A percentile compares a stretch with the other conserved stretches of the same genome.
Evolutionary conservation across 2,329 filamentous ascomycete species (phyloP).

Genomic region (Aschersonia sp.): DNA sequence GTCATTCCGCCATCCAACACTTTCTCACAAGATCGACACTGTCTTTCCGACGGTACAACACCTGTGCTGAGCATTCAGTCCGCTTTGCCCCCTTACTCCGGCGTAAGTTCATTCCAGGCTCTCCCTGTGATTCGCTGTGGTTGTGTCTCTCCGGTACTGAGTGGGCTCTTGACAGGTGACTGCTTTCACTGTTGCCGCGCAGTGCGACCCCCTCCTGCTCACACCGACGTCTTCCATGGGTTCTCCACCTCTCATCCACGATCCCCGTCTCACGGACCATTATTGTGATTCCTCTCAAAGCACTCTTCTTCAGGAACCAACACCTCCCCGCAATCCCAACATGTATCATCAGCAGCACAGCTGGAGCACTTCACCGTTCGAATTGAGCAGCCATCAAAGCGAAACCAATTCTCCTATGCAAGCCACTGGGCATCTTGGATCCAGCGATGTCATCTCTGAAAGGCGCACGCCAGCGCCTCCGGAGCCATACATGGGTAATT

Average conservation of each 20-base stretch:
- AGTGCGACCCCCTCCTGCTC: slow-evolving; percentile 29
- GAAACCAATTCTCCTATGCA: slow-evolving; percentile 31
- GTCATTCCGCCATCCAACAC: slow-evolving; percentile 5
- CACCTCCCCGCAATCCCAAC: slow-evolving; percentile 30
- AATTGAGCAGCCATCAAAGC: slow-evolving; percentile 24
- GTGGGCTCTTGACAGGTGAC: slow-evolving; percentile 8
- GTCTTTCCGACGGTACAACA: slow-evolving; percentile 12
- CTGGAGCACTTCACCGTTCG: slow-evolving; percentile 17
- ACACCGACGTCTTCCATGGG: slow-evolving; percentile 35
- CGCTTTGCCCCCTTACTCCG: slow-evolving; percentile 15
- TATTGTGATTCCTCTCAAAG: slow-evolving; percentile 23
- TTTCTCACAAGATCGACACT: slow-evolving; percentile 3
- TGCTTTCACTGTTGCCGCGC: slow-evolving; percentile 17
- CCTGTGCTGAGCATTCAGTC: slow-evolving; percentile 13
- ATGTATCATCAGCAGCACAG: slow-evolving; percentile 25
- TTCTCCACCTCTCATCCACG: slow-evolving; percentile 32
- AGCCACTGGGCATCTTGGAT: slow-evolving; percentile 18
- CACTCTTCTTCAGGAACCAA: slow-evolving; percentile 27
- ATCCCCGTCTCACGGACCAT: slow-evolving; percentile 23
- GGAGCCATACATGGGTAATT: slow-evolving; percentile 21
- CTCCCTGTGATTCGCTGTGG: too few species aligned
- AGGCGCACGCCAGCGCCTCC: slow-evolving; percentile 22
- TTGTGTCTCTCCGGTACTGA: too few species aligned
- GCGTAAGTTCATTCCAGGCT: slow-evolving; percentile 12
- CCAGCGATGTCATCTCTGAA: slow-evolving; percentile 23